Base-by-base conservation (phyloP, 345 rosid species). In the Ricinus communis region DNA sequence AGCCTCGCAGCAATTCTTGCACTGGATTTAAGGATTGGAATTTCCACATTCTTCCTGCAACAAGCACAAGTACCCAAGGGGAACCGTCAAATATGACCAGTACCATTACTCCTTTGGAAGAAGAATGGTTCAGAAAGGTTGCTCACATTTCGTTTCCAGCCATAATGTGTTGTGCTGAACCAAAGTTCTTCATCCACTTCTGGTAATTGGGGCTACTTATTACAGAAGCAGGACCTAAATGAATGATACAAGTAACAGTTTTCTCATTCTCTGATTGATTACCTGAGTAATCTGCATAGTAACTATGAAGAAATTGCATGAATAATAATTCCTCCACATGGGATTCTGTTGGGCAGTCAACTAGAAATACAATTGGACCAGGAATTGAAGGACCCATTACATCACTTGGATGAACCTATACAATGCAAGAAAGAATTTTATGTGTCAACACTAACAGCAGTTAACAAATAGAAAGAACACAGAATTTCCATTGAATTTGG, bases 311-410 rank as follows among this genome's bases (percentile, higher is more conserved):
- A 50, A 81, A 83, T 74, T 79, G 82, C 15, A 66, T 68, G 66
- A 85, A 84, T 50, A 84, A 74, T 64, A 91, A 83, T 74, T 85
- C 82, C 63, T 72, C 74, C 3, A 76, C 76, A 80, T 91, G 97
- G 40, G 82, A 85, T 67, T 81, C 84, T 52, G 97, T 88, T 67
- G 96, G 98, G 88, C 98, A 94, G 79, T 95, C 98, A 50, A 90
- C 90, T 52, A 95, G 91, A 64, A 89, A 75, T 50, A 90, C 91
- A 70, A 95, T 73, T 19, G 98, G 99, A 79, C 98, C 99, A 53
- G 94, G 93, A 76, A 88, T 70, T 47, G 97, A 83, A 73, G 99
- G 97, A 56, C 82, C 99, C 99, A 95, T 90, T 46, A 95, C 99
- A 77, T 95, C 99, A 77, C 93, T 77, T 36, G 99, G 99, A 82